phyloP scores from a whole-genome alignment of 1,284 basidiomycete genomes.

The Takashimella tepidaria region DNA sequence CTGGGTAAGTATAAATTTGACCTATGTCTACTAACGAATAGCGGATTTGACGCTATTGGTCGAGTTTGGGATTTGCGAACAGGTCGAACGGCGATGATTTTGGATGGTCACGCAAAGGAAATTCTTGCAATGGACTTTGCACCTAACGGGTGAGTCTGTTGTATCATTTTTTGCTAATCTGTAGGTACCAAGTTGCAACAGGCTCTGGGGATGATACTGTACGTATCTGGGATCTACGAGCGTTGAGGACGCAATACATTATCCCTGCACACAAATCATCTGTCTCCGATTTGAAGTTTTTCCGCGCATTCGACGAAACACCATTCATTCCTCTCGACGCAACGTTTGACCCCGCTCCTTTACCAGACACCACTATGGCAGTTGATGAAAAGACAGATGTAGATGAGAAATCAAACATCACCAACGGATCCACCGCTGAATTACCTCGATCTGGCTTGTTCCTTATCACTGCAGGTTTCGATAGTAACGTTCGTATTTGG shows the following conservation, averaged over 20 bases:
- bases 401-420: no score
- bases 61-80: slow-evolving; percentile 96
- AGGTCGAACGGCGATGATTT: slow-evolving; percentile 93
- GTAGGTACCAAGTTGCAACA: slow-evolving; percentile 93
- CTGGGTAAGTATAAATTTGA: slow-evolving; percentile 59
- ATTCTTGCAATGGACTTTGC: slow-evolving; percentile 90
- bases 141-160: slow-evolving; percentile 72
- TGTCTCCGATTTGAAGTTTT: slow-evolving; percentile 92
- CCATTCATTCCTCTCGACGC: slow-evolving; percentile 30
- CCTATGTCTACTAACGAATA: slow-evolving; percentile 46
- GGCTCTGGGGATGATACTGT: slow-evolving; percentile 96
- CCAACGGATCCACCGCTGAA: slow-evolving; percentile 5
- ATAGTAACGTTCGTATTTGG: slow-evolving; percentile 93
- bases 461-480: slow-evolving; percentile 90
- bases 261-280: slow-evolving; percentile 94
- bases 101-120: slow-evolving; percentile 93
- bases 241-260: slow-evolving; percentile 84
- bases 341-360: slow-evolving; percentile 1
- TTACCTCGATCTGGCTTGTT: slow-evolving; percentile 74
- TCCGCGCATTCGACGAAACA: slow-evolving; percentile 52
- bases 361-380: slow-evolving; percentile 4
- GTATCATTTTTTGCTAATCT: slow-evolving; percentile 1
- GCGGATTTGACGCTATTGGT: slow-evolving; percentile 93
- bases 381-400: slow-evolving; percentile 14
- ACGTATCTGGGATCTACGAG: slow-evolving; percentile 96